phyloP scores from a whole-genome alignment of 1,284 basidiomycete species.

The Phenoliferia sp. region DNA sequence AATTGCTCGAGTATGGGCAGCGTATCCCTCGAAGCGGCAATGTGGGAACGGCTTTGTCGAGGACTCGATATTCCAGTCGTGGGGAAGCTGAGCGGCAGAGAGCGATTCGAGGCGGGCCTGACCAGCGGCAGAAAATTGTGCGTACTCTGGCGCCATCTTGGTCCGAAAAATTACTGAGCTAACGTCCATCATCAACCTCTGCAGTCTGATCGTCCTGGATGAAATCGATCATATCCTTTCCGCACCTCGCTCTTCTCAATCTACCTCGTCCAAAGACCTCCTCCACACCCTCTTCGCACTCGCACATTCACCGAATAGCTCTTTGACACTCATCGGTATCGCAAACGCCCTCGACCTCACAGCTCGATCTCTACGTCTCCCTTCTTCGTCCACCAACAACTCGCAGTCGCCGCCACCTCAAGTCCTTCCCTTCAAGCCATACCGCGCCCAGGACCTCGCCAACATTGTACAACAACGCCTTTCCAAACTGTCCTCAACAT shows the following conservation, averaged over 20 bases:
- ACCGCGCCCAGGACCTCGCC: conserved; percentile 42
- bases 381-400: conserved; percentile 25
- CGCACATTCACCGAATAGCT: conserved; percentile 29
- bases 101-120: conserved; percentile 19
- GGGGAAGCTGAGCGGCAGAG: conserved; percentile 19
- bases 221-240: conserved; percentile 46
- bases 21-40: conserved; percentile 5
- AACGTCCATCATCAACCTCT: conserved; percentile 8
- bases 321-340: conserved; percentile 39
- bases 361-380: conserved; percentile 24
- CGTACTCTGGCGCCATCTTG: conserved; percentile 2
- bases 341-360: conserved; percentile 40
- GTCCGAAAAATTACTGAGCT: neutral
- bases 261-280: conserved; percentile 35
- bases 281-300: conserved; percentile 43
- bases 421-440: conserved; percentile 44
- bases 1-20: conserved; percentile 44
- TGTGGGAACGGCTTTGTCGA: conserved; percentile 36
- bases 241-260: neutral
- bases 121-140: conserved; percentile 23
- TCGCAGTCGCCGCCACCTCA: conserved; percentile 41
- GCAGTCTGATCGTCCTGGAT: conserved; percentile 44
- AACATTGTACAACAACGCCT: conserved; percentile 42
- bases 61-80: conserved; percentile 15
- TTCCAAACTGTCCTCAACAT: conserved; percentile 32